Base-by-base conservation (phyloP, 2,329 filamentous ascomycete species). In the Fusarium bulbicola region DNA sequence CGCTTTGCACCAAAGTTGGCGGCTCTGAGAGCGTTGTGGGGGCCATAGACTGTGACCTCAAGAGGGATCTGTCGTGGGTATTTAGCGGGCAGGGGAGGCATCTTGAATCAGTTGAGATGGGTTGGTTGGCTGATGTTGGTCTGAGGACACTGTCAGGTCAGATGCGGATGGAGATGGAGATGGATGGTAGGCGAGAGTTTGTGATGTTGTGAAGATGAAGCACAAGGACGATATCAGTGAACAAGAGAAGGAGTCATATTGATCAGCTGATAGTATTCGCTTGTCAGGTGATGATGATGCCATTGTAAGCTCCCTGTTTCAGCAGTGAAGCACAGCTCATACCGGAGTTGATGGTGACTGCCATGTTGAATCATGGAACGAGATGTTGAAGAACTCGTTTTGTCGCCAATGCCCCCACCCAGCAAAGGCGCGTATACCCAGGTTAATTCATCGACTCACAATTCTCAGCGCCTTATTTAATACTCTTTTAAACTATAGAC, bases 41-140 rank as follows among this genome's bases (percentile, higher is more conserved):
- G 77, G 45, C 85, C 86, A 79, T 90, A 90, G 74, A 88, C 84
- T 62, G 88, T 87, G 47, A 89, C 82, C 75, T 90, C 88, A 24
- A 90, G 83, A 21, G 80, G 80, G 26, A 79, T 74, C 24, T 70
- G 64, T n/a, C 57, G 56, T 26, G 47, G 58, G 34, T 54, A 42
- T 28, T 58, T 54, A 32, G 34, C 37, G 34, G 42, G 52, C 6
- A 49, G 46, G 9, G 50, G 46, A 45, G 54, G 45, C 71, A 73
- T 74, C 26, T 34, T 71, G 30, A 9, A 37, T 30, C 34, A 52
- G 32, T 30, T 30, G 52, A 52, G 60, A 18, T 53, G 37, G 15
- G 42, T 18, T 43, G 43, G 47, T 20, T 21, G 34, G 47, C 20
- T 34, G 32, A 11, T 37, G 18, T 50, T 34, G 15, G 13, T 6